Evolutionary conservation across 2,329 filamentous ascomycete genomes (phyloP), one percentile per base, ranked within the genome.

Genomic region (Cordyceps fumosorosea): DNA sequence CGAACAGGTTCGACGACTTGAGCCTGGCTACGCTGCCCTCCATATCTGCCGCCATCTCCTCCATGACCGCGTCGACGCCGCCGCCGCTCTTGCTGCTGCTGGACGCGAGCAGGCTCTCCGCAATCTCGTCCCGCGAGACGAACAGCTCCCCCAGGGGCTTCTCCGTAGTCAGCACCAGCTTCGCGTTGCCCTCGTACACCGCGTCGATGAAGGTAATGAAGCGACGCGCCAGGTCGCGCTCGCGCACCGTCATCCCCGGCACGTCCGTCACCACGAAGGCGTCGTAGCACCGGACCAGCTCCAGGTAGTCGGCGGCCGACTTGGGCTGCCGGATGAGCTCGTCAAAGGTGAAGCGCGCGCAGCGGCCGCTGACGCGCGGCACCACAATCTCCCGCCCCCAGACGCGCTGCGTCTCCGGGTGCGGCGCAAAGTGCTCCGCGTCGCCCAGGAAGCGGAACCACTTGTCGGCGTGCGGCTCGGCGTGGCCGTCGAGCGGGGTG

Each of bases 131-230:
- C 18, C 84, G 80, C 24, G 89, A 91, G 52, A 96, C 81, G 76
- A 98, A 99, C 40, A 98, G 85, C 72, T 96, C 88, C 8, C 86
- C 85, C 2, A 99, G 80, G 0, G 93, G 91, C 55, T 93, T 90
- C 47, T 88, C 91, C 3, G 90, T 93, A 0, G 95, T 99, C 62
- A 99, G 84, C 18, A 98, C 93, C 8, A 99, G 84, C 77, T 97
- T 98, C n/a, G 92, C 93, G 74, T 93, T 84, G 32, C 83, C 81
- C 75, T 99, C 95, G 72, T 99, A 99, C 5, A 97, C 89, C 6
- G 95, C 93, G 73, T 99, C 95, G 66, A 99, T 91, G 69, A 99
- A 97, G 0, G 93, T 99, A 73, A 99, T 99, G 75, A 99, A 97
- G 5, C 95, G 84, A 14, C 95, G 81, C 0, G 95, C 95, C 45